Evolutionary conservation across 345 rosid species (phyloP).

Genomic region (Durio zibethinus): DNA sequence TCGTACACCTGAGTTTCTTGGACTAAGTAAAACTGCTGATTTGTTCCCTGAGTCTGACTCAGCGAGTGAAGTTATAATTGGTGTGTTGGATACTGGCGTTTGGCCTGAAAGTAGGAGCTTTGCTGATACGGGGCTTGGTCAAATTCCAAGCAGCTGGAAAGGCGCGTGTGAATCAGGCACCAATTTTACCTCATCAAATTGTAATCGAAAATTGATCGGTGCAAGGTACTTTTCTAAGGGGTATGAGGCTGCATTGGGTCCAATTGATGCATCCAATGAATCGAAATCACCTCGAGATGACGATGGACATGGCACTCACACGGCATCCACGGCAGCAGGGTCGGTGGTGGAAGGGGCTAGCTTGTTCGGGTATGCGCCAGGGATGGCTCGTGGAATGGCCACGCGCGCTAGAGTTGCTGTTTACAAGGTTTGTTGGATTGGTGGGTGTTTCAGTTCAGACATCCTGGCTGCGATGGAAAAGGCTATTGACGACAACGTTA

Average conservation of each 20-base stretch:
- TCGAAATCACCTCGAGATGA: constrained; percentile 42
- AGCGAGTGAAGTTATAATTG: constrained; percentile 29
- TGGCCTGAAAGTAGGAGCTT: constrained; percentile 45
- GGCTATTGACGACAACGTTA: constrained; percentile 34
- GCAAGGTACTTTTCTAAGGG: constrained; percentile 34
- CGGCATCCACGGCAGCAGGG: constrained; percentile 61
- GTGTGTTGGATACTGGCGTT: constrained; percentile 38
- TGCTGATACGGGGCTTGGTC: constrained; percentile 32
- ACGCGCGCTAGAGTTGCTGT: constrained; percentile 17
- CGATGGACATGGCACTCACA: constrained; percentile 44
- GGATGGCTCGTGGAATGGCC: constrained; percentile 44
- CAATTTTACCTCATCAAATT: constrained; percentile 38
- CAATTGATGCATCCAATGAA: constrained; percentile 32
- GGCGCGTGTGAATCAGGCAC: constrained; percentile 60
- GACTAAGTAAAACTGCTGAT: constrained; percentile 25
- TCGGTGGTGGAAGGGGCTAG: constrained; percentile 54
- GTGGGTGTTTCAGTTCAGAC: constrained; percentile 40
- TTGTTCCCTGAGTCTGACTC: constrained; percentile 29
- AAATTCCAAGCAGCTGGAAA: constrained; percentile 44
- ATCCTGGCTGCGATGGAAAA: constrained; percentile 35
- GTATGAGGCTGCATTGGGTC: constrained; percentile 38
- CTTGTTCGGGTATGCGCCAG: constrained; percentile 54
- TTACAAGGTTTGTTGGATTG: constrained; percentile 22
- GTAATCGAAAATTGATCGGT: constrained; percentile 54
- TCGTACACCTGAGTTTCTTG: constrained; percentile 41